Evolutionary conservation across 371 early-diverging fungal species (phyloP).

Genomic region (Vairimorpha ceranae): DNA sequence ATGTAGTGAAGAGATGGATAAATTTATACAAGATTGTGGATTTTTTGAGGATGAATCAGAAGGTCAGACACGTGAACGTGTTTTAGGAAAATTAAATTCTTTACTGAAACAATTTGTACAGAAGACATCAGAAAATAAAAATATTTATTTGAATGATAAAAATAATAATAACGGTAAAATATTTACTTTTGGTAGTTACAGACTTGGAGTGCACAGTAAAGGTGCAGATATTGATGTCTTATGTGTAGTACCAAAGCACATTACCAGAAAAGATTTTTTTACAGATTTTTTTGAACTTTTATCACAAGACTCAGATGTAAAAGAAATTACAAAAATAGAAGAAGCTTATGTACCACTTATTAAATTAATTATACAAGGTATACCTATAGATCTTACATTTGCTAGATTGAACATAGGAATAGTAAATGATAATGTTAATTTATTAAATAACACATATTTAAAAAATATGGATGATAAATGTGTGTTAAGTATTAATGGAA

Average conservation of each 20-base stretch:
- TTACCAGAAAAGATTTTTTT: constrained; percentile 87
- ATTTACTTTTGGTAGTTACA: constrained; percentile 94
- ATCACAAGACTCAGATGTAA: constrained; percentile 71
- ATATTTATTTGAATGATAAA: constrained; percentile 71
- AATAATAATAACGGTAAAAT: constrained; percentile 86
- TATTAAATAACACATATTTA: constrained; percentile 76
- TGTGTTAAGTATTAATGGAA: constrained; percentile 87
- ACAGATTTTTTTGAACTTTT: constrained; percentile 76
- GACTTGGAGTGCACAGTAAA: constrained; percentile 90
- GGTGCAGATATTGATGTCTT: constrained; percentile 97
- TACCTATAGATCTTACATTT: constrained; percentile 86
- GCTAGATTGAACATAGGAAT: constrained; percentile 71
- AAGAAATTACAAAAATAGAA: constrained; percentile 71
- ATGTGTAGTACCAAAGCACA: constrained; percentile 86
- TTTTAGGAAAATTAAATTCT: constrained; percentile 59
- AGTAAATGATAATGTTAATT: constrained; percentile 76
- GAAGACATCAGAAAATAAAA: constrained; percentile 53
- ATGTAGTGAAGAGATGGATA: constrained; percentile 36
- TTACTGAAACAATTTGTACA: constrained; percentile 59
- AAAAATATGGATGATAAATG: constrained; percentile 82
- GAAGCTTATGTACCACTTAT: constrained; percentile 96
- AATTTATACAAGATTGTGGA: constrained; percentile 48
- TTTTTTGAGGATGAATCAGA: constrained; percentile 64
- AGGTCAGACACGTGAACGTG: constrained; percentile 66
- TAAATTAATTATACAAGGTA: constrained; percentile 68